These are phyloP conservation scores for Nicotiana otophora DNA, from an alignment of 257 asterid genomes.

Conservation along the genomic window DNA sequence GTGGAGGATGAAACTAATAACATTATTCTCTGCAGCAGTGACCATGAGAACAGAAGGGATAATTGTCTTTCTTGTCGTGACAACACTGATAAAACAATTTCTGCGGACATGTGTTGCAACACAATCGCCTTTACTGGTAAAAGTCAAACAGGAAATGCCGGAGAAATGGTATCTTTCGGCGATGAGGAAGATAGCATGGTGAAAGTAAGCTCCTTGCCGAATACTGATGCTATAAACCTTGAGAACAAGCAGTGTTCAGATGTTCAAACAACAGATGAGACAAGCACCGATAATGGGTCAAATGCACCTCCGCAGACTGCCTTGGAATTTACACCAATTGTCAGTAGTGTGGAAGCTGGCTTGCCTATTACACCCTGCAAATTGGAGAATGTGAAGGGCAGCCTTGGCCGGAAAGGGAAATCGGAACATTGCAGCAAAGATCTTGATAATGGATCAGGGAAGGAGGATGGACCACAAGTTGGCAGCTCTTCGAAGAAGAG, in stretches of 20 bases:
- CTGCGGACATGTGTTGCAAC: slow-evolving; percentile 20
- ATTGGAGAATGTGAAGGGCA: slow-evolving; percentile 41
- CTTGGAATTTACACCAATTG: slow-evolving; percentile 39
- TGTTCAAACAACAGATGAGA: slow-evolving; percentile 35
- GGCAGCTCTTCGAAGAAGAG: slow-evolving; percentile 78
- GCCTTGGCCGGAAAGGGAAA: slow-evolving; percentile 33
- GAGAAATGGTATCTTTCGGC: slow-evolving; percentile 25
- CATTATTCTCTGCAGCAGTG: slow-evolving; percentile 39
- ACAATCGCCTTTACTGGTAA: slow-evolving; percentile 11
- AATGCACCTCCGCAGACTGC: slow-evolving; percentile 32
- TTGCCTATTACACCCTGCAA: slow-evolving; percentile 66
- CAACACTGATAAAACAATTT: slow-evolving; percentile 27
- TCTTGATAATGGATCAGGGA: slow-evolving; percentile 26
- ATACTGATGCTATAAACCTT: slow-evolving; percentile 10
- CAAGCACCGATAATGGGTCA: slow-evolving; percentile 41
- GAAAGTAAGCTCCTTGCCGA: slow-evolving; percentile 21
- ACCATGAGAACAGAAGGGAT: slow-evolving; percentile 37
- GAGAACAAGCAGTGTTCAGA: slow-evolving; percentile 30
- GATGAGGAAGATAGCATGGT: slow-evolving; percentile 39
- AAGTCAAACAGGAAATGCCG: slow-evolving; percentile 29
- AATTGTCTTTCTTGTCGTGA: slow-evolving; percentile 29
- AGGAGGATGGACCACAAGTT: slow-evolving; percentile 59
- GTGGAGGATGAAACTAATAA: slow-evolving; percentile 76
- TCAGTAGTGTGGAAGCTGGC: slow-evolving; percentile 26
- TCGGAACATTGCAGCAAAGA: slow-evolving; percentile 29